A percentile compares a stretch with the other conserved stretches of the same genome.
Evolutionary conservation across 306 rosid genomes (phyloP).

Genomic region (Prosopis cineraria): DNA sequence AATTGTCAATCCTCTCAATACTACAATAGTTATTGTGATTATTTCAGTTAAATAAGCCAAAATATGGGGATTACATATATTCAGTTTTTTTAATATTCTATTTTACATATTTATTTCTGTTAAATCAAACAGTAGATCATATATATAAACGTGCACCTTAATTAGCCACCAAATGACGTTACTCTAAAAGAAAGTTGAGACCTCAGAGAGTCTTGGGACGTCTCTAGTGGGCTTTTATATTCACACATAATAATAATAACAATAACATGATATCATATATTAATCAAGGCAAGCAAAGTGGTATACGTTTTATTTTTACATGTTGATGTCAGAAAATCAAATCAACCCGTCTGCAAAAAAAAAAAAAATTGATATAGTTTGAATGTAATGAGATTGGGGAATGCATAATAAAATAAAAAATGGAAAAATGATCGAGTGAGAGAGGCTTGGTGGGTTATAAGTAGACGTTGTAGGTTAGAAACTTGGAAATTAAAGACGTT

Average conservation of each 20-base stretch:
- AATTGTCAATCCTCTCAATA: too few species aligned
- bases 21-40: not conserved
- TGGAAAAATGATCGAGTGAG: conserved; percentile 23
- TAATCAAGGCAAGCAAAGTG: conserved; percentile 1
- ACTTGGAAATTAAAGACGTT: conserved; percentile 69
- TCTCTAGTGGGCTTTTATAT: not conserved
- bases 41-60: not conserved
- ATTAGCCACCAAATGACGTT: conserved; percentile 1
- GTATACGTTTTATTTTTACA: not conserved
- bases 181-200: not conserved
- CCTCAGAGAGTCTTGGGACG: conserved; percentile 4
- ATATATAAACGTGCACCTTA: not conserved
- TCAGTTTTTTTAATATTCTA: not conserved
- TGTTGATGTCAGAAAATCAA: conserved; percentile 18
- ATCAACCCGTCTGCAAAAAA: not conserved
- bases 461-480: conserved; percentile 99
- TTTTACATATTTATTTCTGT: too few species aligned
- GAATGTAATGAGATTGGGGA: conserved; percentile 12
- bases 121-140: not conserved
- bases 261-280: too few species aligned
- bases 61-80: not conserved
- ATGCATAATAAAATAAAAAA: conserved; percentile 23
- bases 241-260: not conserved
- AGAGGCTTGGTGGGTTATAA: conserved; percentile 84
- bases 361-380: not conserved